Evolutionary conservation across 2,329 filamentous ascomycete genomes (phyloP).

Genomic region (Dichotomopilus funicola): DNA sequence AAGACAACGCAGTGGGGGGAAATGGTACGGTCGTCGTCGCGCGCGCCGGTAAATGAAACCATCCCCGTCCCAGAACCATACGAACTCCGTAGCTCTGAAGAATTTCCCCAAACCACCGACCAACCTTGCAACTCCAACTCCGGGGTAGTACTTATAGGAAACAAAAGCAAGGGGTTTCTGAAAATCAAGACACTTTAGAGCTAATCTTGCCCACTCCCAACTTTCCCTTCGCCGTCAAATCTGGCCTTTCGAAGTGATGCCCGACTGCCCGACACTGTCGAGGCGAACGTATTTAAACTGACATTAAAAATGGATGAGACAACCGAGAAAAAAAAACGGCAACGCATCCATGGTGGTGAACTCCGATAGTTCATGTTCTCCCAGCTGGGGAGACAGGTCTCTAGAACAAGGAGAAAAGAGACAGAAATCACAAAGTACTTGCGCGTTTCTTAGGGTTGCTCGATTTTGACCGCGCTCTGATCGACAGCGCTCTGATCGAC

Average conservation of each 20-base stretch:
- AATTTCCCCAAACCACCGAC: neutral
- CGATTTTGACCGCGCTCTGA: too few species aligned
- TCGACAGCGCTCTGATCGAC: too few species aligned
- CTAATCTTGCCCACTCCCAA: too few species aligned
- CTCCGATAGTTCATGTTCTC: neutral
- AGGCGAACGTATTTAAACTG: neutral
- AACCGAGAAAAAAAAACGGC: neutral
- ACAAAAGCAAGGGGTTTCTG: neutral
- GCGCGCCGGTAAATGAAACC: too few species aligned
- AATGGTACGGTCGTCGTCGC: too few species aligned
- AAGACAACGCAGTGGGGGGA: too few species aligned
- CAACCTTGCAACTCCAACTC: neutral
- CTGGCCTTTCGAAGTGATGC: neutral
- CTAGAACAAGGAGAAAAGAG: too few species aligned
- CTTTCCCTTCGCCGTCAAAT: too few species aligned
- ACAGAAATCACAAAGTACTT: too few species aligned
- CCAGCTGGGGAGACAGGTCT: neutral
- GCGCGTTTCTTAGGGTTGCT: too few species aligned
- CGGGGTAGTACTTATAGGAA: neutral
- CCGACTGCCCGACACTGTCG: slow-evolving; percentile 20
- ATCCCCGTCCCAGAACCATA: neutral
- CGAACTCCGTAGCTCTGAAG: neutral
- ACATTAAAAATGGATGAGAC: neutral
- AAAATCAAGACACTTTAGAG: too few species aligned
- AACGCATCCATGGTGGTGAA: neutral